These are phyloP conservation scores for Pestalotiopsis sp. DNA, from an alignment of 2,329 filamentous ascomycete species.

Conservation along the genomic window DNA sequence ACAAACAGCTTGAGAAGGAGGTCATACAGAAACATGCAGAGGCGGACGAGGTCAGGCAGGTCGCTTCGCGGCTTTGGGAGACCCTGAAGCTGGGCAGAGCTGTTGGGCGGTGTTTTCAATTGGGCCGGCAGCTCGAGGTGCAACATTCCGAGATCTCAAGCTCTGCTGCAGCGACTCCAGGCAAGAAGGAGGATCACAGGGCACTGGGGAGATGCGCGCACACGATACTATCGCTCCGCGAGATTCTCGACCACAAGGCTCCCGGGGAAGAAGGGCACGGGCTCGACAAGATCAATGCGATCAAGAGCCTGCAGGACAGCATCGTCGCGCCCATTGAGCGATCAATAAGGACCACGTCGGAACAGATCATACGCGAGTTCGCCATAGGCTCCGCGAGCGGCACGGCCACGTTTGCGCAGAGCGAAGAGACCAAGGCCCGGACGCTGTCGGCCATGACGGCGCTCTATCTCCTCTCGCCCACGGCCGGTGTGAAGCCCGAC, in stretches of 20 bases:
- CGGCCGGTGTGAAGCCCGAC: constrained; percentile 52
- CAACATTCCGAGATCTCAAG: constrained; percentile 73
- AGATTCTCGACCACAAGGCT: constrained; percentile 68
- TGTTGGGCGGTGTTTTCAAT: constrained; percentile 76
- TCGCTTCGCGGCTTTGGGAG: constrained; percentile 78
- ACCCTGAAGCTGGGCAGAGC: constrained; percentile 77
- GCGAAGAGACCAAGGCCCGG: constrained; percentile 74
- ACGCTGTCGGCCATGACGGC: constrained; percentile 75
- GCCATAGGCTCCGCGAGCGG: constrained; percentile 62
- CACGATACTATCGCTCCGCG: constrained; percentile 75
- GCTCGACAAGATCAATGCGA: constrained; percentile 72
- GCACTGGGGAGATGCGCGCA: constrained; percentile 82
- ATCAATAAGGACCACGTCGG: constrained; percentile 71
- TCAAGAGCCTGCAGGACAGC: constrained; percentile 70
- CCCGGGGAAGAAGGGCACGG: constrained; percentile 76
- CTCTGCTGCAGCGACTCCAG: constrained; percentile 33
- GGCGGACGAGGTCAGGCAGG: constrained; percentile 79
- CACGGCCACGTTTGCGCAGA: constrained; percentile 61
- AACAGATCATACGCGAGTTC: constrained; percentile 83
- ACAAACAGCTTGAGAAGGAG: constrained; percentile 82
- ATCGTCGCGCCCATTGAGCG: constrained; percentile 74
- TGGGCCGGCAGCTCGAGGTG: constrained; percentile 86
- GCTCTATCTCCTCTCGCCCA: constrained; percentile 81
- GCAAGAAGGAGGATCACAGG: constrained; percentile 70
- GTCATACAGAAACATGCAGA: constrained; percentile 84